Percentiles rank a stretch among this genome's conserved stretches.
Conservation (phyloP, 208 protist genomes). For the Acanthamoeba castellanii region DNA sequence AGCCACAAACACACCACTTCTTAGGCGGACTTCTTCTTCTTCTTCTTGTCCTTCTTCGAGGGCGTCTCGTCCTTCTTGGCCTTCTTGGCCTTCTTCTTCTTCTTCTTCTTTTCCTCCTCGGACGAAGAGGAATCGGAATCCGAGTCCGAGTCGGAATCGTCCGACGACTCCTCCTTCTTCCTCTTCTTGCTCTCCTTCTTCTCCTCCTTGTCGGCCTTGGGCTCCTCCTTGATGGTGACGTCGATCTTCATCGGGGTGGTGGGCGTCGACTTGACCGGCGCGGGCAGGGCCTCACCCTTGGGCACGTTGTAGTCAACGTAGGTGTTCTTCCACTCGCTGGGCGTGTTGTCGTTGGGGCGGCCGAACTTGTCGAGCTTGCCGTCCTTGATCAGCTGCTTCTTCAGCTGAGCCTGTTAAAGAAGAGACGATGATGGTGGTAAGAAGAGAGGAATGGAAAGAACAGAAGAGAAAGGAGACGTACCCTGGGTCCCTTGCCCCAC, state of each 20-base stretch:
- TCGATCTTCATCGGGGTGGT: conserved; percentile 19
- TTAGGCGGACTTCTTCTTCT: not conserved
- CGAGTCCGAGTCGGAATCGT: not conserved
- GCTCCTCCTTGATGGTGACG: not conserved
- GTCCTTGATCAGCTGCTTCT: conserved; percentile 97
- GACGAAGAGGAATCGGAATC: not conserved
- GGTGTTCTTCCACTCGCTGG: conserved; percentile 93
- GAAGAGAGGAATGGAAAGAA: not conserved
- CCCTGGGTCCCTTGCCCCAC: conserved; percentile 97
- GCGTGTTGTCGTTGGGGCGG: conserved; percentile 97
- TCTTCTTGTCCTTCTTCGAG: not conserved
- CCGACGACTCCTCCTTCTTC: no score
- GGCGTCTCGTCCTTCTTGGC: not conserved
- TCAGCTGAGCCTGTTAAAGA: conserved; percentile 92
- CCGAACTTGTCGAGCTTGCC: conserved; percentile 99
- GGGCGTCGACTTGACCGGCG: not conserved
- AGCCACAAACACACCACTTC: not conserved
- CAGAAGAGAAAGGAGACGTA: not conserved
- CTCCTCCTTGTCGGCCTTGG: not conserved
- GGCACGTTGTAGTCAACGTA: conserved; percentile 94
- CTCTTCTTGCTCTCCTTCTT: not conserved
- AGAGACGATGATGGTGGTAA: conserved; percentile 17
- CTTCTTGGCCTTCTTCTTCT: conserved; percentile 61
- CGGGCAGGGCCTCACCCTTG: not conserved
- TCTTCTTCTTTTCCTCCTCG: conserved; percentile 19